Evolutionary conservation across 176 grass and related monocot species (phyloP).

Genomic region (Bolboschoenus planiculmis): DNA sequence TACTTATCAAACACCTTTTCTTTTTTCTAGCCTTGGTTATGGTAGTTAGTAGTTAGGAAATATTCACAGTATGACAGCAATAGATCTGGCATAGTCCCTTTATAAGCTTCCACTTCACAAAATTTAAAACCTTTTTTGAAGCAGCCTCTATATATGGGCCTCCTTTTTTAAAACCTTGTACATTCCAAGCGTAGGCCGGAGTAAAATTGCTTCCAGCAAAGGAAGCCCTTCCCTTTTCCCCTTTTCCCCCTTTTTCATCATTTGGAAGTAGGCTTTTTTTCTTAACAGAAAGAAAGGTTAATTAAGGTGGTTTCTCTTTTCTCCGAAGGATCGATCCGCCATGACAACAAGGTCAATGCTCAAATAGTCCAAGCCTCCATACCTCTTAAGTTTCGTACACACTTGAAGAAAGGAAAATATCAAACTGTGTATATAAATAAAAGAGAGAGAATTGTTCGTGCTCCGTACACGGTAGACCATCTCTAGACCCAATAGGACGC

Average conservation of each 20-base stretch:
- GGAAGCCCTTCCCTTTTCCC: neutral
- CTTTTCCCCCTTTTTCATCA: too few relatives aligned
- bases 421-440: neutral
- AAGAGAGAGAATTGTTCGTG: neutral
- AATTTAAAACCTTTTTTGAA: too few relatives aligned
- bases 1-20: too few relatives aligned
- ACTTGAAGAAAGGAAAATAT: neutral
- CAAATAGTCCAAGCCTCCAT: neutral
- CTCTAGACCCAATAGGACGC: neutral
- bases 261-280: neutral
- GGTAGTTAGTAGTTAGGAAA: neutral
- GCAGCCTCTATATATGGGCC: constrained; percentile 8
- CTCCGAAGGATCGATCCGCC: neutral
- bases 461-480: constrained; percentile 5
- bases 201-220: neutral
- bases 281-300: neutral
- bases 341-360: neutral
- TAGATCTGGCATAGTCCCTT: neutral
- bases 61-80: neutral
- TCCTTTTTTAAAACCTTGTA: neutral
- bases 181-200: neutral
- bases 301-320: neutral
- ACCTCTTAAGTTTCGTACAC: neutral
- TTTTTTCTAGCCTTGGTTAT: neutral
- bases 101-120: neutral